Conservation (phyloP, 2,329 filamentous ascomycete species). For the Fonsecaea nubica region DNA sequence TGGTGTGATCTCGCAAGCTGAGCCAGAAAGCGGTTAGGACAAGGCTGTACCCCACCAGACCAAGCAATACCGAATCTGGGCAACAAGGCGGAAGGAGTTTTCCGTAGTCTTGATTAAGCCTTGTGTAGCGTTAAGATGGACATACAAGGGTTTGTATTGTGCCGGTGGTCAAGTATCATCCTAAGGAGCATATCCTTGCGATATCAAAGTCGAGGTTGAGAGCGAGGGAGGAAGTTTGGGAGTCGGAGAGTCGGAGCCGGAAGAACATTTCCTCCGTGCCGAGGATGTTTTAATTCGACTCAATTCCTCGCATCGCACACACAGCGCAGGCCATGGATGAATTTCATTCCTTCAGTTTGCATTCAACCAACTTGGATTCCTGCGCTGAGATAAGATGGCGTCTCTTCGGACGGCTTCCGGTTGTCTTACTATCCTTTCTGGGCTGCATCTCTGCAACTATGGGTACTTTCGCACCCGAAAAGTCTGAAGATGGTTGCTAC, state of each 20-base stretch:
- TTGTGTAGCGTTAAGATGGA: neutral
- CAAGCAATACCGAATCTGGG: neutral
- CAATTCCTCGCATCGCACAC: neutral
- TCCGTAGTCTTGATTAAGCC: neutral
- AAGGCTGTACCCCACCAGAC: slow-evolving; percentile 6
- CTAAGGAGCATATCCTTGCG: neutral
- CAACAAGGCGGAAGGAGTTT: neutral
- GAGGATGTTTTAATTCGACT: neutral
- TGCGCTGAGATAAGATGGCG: neutral
- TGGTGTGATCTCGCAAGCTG: slow-evolving; percentile 17
- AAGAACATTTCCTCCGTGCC: slow-evolving; percentile 10
- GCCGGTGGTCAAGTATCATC: neutral
- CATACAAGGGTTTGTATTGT: neutral
- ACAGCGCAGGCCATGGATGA: neutral
- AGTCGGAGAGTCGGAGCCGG: neutral
- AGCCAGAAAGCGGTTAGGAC: slow-evolving; percentile 12
- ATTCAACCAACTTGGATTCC: neutral
- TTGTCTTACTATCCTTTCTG: neutral
- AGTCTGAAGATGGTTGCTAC: neutral
- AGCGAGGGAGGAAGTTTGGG: neutral
- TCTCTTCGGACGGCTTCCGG: neutral
- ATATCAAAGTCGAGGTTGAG: neutral
- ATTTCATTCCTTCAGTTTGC: neutral
- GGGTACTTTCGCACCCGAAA: neutral
- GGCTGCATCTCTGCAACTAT: neutral